Evolutionary conservation across 2,329 filamentous ascomycete species (phyloP), one percentile per base, ranked within the genome.

Genomic region (Fusarium decemcellulare): DNA sequence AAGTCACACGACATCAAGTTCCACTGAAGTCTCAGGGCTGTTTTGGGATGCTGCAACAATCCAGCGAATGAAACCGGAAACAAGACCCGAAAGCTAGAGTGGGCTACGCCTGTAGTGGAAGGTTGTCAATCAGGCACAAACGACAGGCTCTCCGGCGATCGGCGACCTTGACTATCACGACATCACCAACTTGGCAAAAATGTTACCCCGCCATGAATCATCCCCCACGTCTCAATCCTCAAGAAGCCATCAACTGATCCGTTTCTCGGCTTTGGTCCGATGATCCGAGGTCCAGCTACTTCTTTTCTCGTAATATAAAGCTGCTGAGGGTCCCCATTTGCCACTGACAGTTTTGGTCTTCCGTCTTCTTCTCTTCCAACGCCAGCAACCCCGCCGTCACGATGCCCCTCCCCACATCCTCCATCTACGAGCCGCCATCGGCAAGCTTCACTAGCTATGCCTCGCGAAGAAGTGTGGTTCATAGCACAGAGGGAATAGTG

Each of bases 401-500:
- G 11, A 87, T 88, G 86, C 82, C 86, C 37, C 82, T 85, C 59
- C 77, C 83, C 3, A 84, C 80, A 2, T 74, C 81, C 0, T 84
- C 85, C 29, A 71, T 88, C 11, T 87, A 83, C 72, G 82, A 83
- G 65, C 79, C 82, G 52, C 76, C 80, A 23, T 81, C 84, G 55
- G 77, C 77, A 51, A 81, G 83, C 60, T 90, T 93, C 74, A 82
- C 86, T 65, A 86, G 88, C 66, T 95, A 93, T 77, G 81, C 93
- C 10, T 97, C 94, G 73, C 89, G 95, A 40, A 87, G 96, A 67
- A 98, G 95, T 73, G 94, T 97, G 12, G 93, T 98, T 12, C 95
- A 98, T 79, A 97, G 94, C 79, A 95, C 93, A 6, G 92, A 95
- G 75, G 95, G 94, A 47, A 97, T 98, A 61, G 93, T 98, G 50